Conservation (phyloP, 2,329 filamentous ascomycete genomes). For the Elsinoe fawcettii region DNA sequence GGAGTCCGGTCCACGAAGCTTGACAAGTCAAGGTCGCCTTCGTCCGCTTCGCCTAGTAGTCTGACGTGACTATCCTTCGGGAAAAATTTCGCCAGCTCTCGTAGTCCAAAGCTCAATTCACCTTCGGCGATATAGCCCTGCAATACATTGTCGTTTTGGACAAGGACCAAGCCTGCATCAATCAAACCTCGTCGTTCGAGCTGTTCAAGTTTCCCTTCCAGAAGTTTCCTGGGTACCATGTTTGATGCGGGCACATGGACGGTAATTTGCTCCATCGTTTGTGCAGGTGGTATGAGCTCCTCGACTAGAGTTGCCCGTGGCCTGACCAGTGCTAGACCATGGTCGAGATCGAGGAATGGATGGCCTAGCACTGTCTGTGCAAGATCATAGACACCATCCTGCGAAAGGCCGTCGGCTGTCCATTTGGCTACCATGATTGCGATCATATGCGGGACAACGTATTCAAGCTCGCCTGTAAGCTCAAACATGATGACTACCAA, state of each 20-base stretch:
- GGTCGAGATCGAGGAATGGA: slow-evolving; percentile 50
- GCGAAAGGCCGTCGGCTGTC: slow-evolving; percentile 48
- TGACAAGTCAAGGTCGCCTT: slow-evolving; percentile 38
- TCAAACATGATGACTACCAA: slow-evolving; percentile 56
- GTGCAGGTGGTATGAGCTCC: slow-evolving; percentile 44
- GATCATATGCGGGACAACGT: slow-evolving; percentile 52
- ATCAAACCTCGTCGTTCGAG: slow-evolving; percentile 46
- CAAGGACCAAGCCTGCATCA: slow-evolving; percentile 51
- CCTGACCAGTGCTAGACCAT: slow-evolving; percentile 39
- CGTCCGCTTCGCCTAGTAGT: slow-evolving; percentile 32
- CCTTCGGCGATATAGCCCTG: slow-evolving; percentile 50
- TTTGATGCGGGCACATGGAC: slow-evolving; percentile 40
- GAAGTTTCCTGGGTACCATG: slow-evolving; percentile 34
- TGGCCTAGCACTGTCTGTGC: slow-evolving; percentile 53
- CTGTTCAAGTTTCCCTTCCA: slow-evolving; percentile 41
- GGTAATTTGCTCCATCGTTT: slow-evolving; percentile 51
- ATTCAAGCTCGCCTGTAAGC: slow-evolving; percentile 51
- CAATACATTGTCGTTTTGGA: slow-evolving; percentile 41
- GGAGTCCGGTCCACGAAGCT: slow-evolving; percentile 49
- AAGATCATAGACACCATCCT: slow-evolving; percentile 51
- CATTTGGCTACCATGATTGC: slow-evolving; percentile 54
- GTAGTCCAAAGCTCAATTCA: slow-evolving; percentile 46
- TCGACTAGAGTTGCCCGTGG: slow-evolving; percentile 34
- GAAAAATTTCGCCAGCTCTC: slow-evolving; percentile 31
- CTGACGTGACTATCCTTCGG: slow-evolving; percentile 29